Base-by-base conservation (phyloP, 805 yeast species). In the Barnettozyma siamensis region DNA sequence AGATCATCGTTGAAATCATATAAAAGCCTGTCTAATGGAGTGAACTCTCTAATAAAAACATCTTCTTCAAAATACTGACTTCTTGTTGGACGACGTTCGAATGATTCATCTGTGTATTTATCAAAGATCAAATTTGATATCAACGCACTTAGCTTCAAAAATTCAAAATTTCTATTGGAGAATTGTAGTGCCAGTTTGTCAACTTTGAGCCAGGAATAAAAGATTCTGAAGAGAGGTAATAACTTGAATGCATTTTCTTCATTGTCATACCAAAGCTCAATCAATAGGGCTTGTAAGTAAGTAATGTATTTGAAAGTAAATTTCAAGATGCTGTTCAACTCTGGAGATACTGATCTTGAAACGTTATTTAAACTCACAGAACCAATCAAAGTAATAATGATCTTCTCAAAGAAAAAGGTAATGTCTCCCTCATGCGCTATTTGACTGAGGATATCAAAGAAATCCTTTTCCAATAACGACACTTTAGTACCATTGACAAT, bases 21-120 rank as follows among this genome's bases (percentile, higher is more conserved):
- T 41, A 82, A 66, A 39, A 69, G 71, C 47, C 65, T 70, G 19
- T 71, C 72, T 15, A 83, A 64, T 5, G 82, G 73, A 23, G 67
- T 62, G 51, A 78, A 81, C 46, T 80, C 88, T 44, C 75, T 76
- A 48, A 78, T 63, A 18, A 67, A 60, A 12, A 81, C 76, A 61
- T 83, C 93, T 53, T 84, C 91, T 34, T 66, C 60, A 54, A 81
- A 83, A 40, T 72, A 73, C 42, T 77, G 73, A 2, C 57, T 51
- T 57, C 91, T 68, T 7, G 55, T 47, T 13, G 83, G 83, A 38
- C 67, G 41, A 12, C 47, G 43, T 2, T 49, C 49, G 28, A 49
- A 47, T n/a, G 36, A 30, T 19, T 37, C 38, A 35, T 45, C 41
- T 31, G 55, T 23, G 40, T 28, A 31, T 9, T 45, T 33, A 1